These are phyloP conservation scores for Neonectria faginata DNA, from an alignment of 2,329 filamentous ascomycete species.

Conservation along the genomic window DNA sequence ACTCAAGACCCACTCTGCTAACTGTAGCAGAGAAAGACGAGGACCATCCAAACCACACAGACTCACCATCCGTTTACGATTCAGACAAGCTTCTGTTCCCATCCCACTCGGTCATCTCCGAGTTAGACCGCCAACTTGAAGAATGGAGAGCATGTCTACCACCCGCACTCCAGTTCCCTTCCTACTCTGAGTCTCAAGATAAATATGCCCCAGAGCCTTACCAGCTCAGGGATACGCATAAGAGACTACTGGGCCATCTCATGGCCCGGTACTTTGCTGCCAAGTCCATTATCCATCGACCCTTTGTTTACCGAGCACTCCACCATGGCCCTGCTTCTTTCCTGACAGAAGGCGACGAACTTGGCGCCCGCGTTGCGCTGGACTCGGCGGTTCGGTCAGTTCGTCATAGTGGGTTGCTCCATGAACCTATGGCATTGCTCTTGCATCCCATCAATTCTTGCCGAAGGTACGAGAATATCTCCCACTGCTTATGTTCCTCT, in stretches of 20 bases:
- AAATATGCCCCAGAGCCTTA: background rate
- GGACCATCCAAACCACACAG: background rate
- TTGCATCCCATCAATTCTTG: conserved; percentile 35
- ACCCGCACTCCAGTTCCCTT: conserved; percentile 13
- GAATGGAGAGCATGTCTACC: conserved; percentile 34
- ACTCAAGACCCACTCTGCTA: background rate
- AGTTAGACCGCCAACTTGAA: conserved; percentile 35
- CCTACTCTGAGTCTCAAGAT: conserved; percentile 9
- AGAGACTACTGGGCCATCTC: conserved; percentile 18
- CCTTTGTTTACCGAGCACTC: conserved; percentile 28
- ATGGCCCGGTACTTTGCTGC: conserved; percentile 14
- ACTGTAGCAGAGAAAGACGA: conserved; percentile 5
- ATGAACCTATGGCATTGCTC: conserved; percentile 23
- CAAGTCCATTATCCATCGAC: conserved; percentile 21
- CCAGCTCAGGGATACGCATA: background rate
- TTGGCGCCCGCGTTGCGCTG: conserved; percentile 18
- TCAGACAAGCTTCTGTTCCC: conserved; percentile 6
- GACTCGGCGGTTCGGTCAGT: conserved; percentile 14
- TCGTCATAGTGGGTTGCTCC: conserved; percentile 12
- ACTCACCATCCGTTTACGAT: background rate
- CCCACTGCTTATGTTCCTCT: background rate
- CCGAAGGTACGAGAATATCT: conserved; percentile 11
- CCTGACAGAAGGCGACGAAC: conserved; percentile 8
- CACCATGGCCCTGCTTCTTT: background rate
- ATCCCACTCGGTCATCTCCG: conserved; percentile 23